Percentiles rank a stretch among this genome's conserved stretches.
phyloP scores from a whole-genome alignment of 1,284 basidiomycete species.

The Cryptococcus sp. region DNA sequence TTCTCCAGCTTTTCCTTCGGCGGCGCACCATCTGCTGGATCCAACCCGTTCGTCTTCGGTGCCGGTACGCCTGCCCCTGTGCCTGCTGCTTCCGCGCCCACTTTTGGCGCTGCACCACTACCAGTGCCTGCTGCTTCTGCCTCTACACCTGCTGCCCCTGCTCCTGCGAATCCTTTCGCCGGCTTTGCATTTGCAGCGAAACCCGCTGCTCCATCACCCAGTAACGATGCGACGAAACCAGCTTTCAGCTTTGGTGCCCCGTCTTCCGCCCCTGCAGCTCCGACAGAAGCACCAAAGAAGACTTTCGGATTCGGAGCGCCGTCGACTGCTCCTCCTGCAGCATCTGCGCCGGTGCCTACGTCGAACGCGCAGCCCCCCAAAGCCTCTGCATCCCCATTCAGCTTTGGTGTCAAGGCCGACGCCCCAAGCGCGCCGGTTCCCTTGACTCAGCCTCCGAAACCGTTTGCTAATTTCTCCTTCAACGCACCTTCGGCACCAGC shows the following conservation, averaged over 20 bases:
- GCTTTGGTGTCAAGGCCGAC: conserved; percentile 9
- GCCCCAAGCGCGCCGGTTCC: conserved; percentile 19
- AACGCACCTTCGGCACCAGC: conserved; percentile 16
- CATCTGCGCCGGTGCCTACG: conserved; percentile 11
- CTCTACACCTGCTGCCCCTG: neutral
- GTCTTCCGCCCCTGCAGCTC: conserved; percentile 5
- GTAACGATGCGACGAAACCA: neutral
- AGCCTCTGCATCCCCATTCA: conserved; percentile 12
- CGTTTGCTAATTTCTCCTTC: conserved; percentile 34
- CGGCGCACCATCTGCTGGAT: neutral
- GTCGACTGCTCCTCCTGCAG: conserved; percentile 1
- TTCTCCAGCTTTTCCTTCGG: neutral
- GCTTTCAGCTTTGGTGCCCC: conserved; percentile 3
- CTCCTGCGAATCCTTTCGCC: conserved; percentile 6
- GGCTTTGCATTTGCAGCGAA: conserved; percentile 26
- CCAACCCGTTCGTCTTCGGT: neutral
- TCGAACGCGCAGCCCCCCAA: neutral
- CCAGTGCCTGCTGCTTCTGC: neutral
- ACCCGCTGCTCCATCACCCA: conserved; percentile 7
- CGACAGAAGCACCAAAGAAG: conserved; percentile 18
- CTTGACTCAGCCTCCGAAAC: conserved; percentile 13
- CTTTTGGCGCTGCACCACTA: too few relatives aligned
- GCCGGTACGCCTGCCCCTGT: conserved; percentile 4
- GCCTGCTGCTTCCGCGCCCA: conserved; percentile 1
- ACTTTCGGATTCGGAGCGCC: conserved; percentile 32